These are phyloP conservation scores for Plectosphaerella sp. DNA, from an alignment of 2,329 filamentous ascomycete genomes.

Conservation along the genomic window DNA sequence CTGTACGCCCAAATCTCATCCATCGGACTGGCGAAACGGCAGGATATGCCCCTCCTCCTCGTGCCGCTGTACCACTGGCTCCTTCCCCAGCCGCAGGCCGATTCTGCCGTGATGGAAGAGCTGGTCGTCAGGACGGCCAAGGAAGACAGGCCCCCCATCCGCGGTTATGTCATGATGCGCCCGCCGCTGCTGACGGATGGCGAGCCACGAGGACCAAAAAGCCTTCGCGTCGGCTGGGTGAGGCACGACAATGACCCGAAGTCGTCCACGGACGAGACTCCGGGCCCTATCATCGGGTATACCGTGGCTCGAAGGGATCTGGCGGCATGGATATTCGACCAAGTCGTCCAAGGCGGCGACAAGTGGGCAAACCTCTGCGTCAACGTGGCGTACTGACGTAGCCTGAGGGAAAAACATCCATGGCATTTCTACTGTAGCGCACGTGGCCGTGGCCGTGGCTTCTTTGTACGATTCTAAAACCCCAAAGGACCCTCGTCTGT, in stretches of 20 bases:
- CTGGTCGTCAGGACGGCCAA: background rate
- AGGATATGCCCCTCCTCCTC: background rate
- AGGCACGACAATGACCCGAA: background rate
- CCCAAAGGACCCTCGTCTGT: no score
- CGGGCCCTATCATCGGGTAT: constrained; percentile 1
- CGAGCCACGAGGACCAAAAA: background rate
- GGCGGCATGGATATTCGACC: constrained; percentile 6
- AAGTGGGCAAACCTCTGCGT: background rate
- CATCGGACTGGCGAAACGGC: background rate
- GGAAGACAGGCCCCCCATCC: background rate
- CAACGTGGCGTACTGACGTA: background rate
- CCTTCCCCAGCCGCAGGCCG: background rate
- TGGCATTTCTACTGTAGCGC: no score
- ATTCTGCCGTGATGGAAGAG: constrained; percentile 2
- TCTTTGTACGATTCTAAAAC: no score
- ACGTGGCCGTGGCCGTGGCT: no score
- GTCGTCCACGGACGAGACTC: background rate
- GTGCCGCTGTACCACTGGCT: constrained; percentile 5
- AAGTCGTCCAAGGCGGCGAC: background rate
- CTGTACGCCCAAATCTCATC: constrained; percentile 3
- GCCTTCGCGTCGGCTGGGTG: constrained; percentile 4
- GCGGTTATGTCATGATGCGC: constrained; percentile 3
- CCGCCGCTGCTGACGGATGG: constrained; percentile 4
- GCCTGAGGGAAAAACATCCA: no score
- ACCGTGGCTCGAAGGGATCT: background rate